A percentile compares a stretch with the other conserved stretches of the same genome.
These are phyloP conservation scores for Ophiorrhiza pumila DNA, from an alignment of 257 asterid species.

Conservation along the genomic window DNA sequence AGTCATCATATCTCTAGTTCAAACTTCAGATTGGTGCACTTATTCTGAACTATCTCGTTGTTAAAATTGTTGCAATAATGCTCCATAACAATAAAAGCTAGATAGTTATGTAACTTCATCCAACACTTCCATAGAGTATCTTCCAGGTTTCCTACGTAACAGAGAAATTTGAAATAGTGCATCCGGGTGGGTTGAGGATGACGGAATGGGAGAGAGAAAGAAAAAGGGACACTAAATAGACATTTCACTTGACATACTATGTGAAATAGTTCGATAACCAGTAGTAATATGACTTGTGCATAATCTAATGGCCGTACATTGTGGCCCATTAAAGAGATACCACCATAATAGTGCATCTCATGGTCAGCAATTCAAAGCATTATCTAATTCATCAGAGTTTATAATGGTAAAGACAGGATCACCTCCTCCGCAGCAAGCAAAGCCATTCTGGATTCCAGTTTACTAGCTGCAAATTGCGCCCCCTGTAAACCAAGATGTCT, in stretches of 20 bases:
- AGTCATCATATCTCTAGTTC: too few relatives aligned
- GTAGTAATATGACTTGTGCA: not conserved
- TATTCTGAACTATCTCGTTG: too few relatives aligned
- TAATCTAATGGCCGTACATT: not conserved
- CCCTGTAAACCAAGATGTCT: conserved; percentile 46
- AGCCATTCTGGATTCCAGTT: conserved; percentile 70
- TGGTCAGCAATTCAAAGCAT: not conserved
- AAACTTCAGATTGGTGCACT: too few relatives aligned
- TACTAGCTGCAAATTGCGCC: conserved; percentile 72
- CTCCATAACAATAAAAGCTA: not conserved
- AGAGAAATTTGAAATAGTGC: not conserved
- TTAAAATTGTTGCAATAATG: too few relatives aligned
- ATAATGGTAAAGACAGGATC: conserved; percentile 10
- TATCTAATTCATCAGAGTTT: not conserved
- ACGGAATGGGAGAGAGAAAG: not conserved
- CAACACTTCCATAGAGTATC: not conserved
- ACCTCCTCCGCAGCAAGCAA: conserved; percentile 87
- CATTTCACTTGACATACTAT: not conserved
- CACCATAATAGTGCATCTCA: not conserved
- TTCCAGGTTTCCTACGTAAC: not conserved
- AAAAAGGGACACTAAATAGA: not conserved
- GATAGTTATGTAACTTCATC: not conserved
- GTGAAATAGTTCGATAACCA: not conserved
- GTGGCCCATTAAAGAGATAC: not conserved
- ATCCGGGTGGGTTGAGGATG: not conserved